phyloP scores from a whole-genome alignment of 306 rosid species.

The Rubus idaeus region DNA sequence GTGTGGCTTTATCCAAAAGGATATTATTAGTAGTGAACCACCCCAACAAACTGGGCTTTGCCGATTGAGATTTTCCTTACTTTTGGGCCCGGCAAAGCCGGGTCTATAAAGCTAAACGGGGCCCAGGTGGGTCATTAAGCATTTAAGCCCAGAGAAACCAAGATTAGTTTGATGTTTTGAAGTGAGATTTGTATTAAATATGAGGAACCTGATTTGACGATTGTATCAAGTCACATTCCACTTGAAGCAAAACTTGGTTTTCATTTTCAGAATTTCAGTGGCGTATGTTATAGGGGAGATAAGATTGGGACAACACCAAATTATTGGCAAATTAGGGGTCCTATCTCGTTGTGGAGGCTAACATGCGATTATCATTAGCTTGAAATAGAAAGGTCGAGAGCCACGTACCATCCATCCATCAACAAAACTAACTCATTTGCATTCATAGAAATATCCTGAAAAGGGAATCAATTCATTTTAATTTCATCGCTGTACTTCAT shows the following conservation, averaged over 20 bases:
- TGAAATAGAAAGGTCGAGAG: neutral
- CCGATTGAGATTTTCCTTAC: no score
- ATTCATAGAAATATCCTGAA: neutral
- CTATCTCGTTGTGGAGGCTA: neutral
- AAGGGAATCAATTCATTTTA: neutral
- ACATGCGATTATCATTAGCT: neutral
- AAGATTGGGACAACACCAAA: neutral
- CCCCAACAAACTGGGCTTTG: no score
- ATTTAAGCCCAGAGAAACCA: neutral
- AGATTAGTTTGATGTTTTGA: no score
- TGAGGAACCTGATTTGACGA: neutral
- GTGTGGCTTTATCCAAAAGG: no score
- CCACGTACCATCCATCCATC: neutral
- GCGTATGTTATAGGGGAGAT: neutral
- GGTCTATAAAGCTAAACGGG: neutral
- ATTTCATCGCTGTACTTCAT: neutral
- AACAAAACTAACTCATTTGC: neutral
- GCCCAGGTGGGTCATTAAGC: neutral
- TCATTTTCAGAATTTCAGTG: neutral
- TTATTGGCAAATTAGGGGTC: neutral
- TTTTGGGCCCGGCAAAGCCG: no score
- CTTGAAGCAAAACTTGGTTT: neutral
- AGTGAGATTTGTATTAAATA: neutral
- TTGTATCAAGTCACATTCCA: neutral
- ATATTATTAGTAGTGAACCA: no score